phyloP scores from a whole-genome alignment of 2,329 filamentous ascomycete genomes.

The Fusarium denticulatum region DNA sequence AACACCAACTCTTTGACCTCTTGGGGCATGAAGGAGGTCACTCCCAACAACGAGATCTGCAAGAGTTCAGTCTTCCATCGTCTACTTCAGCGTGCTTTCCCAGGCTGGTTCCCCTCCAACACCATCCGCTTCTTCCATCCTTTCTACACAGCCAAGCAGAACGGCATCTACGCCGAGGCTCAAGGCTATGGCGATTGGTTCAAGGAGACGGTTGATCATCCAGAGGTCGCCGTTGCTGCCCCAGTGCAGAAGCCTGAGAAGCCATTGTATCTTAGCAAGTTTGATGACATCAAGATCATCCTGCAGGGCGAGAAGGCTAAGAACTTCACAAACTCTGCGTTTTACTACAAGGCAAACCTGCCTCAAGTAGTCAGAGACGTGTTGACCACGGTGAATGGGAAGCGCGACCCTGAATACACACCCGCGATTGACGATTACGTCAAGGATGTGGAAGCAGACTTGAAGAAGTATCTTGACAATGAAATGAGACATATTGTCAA shows the following conservation, averaged over 20 bases:
- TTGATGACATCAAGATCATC: neutral
- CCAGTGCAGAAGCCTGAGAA: neutral
- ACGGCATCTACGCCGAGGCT: constrained; percentile 12
- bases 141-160: constrained; percentile 33
- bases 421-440: neutral
- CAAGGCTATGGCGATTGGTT: constrained; percentile 19
- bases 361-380: neutral
- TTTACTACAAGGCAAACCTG: neutral
- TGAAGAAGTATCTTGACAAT: neutral
- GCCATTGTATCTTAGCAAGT: neutral
- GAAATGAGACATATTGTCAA: neutral
- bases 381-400: neutral
- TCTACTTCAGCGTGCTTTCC: constrained; percentile 34
- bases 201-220: neutral
- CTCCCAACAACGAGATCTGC: constrained; percentile 23
- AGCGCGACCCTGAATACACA: rapidly evolving
- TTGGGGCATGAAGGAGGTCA: constrained; percentile 40
- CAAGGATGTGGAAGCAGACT: neutral
- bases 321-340: constrained; percentile 3
- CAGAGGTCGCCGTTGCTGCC: neutral
- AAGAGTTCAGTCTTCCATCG: constrained; percentile 41
- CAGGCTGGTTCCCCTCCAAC: constrained; percentile 33
- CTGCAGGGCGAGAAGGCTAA: neutral
- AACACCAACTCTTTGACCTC: constrained; percentile 51
- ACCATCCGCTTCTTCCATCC: constrained; percentile 39